phyloP scores from a whole-genome alignment of 306 rosid species.

The Quercus berberidifolia region DNA sequence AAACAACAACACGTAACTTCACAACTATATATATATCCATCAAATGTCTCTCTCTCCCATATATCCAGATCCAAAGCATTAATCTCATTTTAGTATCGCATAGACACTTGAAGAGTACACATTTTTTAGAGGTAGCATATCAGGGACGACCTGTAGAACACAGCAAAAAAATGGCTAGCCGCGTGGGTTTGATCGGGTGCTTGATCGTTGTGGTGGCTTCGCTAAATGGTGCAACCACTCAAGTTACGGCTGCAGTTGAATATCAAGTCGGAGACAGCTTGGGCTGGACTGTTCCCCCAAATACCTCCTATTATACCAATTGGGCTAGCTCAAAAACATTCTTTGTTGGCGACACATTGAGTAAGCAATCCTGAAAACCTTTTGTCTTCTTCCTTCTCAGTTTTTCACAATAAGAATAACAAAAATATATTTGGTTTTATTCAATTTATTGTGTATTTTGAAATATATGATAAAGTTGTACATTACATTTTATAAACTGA shows the following conservation, averaged over 20 bases:
- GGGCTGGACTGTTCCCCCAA: no score
- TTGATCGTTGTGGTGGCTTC: neutral
- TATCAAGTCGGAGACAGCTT: no score
- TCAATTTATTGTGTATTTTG: no score
- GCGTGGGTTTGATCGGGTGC: neutral
- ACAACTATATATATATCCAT: neutral
- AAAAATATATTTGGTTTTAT: no score
- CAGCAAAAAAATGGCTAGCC: neutral
- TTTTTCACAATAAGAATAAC: no score
- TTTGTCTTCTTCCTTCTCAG: neutral
- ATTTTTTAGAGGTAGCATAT: neutral
- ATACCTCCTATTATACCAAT: no score
- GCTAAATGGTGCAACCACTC: neutral
- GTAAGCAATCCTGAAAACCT: conserved; percentile 4
- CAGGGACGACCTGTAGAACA: neutral
- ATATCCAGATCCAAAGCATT: neutral
- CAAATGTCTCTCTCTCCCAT: neutral
- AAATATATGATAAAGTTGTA: no score
- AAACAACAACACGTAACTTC: no score
- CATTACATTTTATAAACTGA: no score
- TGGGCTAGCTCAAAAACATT: neutral
- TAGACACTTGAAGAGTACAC: neutral
- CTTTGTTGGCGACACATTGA: conserved; percentile 4
- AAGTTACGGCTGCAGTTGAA: no score
- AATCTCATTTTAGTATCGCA: neutral